Conservation (phyloP, 1,284 basidiomycete species). For the Cutaneotrichosporon dermatis region DNA sequence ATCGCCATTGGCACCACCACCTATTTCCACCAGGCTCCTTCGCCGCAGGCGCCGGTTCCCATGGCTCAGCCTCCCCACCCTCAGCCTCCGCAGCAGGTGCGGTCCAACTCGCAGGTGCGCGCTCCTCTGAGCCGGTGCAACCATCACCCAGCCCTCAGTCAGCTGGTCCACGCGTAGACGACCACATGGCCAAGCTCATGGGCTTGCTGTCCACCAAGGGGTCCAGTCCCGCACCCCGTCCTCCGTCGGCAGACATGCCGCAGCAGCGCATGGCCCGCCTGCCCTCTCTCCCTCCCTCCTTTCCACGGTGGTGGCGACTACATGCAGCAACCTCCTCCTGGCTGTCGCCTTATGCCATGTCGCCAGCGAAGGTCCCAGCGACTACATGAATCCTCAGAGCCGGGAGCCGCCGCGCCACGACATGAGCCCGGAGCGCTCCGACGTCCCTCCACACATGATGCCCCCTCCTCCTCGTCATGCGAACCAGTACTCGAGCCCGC, state of each 20-base stretch:
- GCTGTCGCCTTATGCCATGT: constrained; percentile 17
- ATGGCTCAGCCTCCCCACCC: no score
- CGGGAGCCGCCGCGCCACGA: constrained; percentile 2
- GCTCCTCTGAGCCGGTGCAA: neutral
- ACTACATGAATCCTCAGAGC: constrained; percentile 9
- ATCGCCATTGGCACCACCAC: neutral
- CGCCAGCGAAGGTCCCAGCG: constrained; percentile 5
- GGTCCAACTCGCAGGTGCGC: neutral
- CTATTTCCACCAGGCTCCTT: neutral
- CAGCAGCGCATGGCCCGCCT: constrained; percentile 5
- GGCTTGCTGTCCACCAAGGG: constrained; percentile 34
- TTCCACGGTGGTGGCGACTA: neutral
- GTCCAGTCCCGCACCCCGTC: constrained; percentile 10
- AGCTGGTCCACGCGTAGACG: constrained; percentile 16
- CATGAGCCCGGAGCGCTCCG: constrained; percentile 1
- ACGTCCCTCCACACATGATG: constrained; percentile 8
- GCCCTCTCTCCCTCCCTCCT: neutral
- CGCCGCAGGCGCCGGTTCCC: neutral
- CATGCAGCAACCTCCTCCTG: constrained; percentile 11
- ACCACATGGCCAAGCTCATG: constrained; percentile 41
- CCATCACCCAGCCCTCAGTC: neutral
- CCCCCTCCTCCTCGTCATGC: neutral
- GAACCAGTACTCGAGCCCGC: constrained; percentile 13
- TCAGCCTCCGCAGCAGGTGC: neutral
- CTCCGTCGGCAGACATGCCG: constrained; percentile 11